A percentile compares a stretch with the other conserved stretches of the same genome.
Evolutionary conservation across 306 rosid species (phyloP).

Genomic region (Gastrolobium villosum): DNA sequence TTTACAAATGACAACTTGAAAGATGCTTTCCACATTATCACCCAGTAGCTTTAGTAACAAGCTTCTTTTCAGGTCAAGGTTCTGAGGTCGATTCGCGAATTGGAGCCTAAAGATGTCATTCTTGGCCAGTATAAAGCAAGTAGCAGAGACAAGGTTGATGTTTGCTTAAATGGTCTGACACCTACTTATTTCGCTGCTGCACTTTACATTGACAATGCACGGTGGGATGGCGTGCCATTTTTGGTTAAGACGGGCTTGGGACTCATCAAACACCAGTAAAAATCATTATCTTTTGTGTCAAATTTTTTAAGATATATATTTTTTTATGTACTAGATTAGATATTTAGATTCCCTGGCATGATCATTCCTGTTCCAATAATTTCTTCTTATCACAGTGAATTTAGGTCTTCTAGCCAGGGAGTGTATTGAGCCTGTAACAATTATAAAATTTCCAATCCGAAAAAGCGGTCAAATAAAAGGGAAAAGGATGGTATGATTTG

Average conservation of each 20-base stretch:
- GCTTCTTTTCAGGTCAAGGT: conserved; percentile 82
- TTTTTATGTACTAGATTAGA: conserved; percentile 2
- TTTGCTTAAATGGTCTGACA: conserved; percentile 65
- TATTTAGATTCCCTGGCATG: conserved; percentile 26
- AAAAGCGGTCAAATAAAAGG: background rate
- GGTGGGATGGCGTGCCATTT: conserved; percentile 99
- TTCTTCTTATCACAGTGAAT: conserved; percentile 20
- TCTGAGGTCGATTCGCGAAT: conserved; percentile 79
- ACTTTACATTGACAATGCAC: conserved; percentile 83
- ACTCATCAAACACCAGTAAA: conserved; percentile 89
- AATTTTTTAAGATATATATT: background rate
- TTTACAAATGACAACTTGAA: conserved; percentile 7
- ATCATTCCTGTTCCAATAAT: conserved; percentile 13
- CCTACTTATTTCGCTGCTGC: conserved; percentile 94
- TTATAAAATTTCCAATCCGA: conserved; percentile 13
- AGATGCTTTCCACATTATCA: conserved; percentile 31
- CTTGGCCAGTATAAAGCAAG: conserved; percentile 92
- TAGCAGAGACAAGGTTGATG: conserved; percentile 58
- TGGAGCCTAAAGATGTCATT: conserved; percentile 80
- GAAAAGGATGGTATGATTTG: background rate
- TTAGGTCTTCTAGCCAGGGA: conserved; percentile 23
- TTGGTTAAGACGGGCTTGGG: conserved; percentile 88
- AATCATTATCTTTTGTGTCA: conserved; percentile 22
- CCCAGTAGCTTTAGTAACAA: conserved; percentile 44
- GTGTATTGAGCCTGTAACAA: conserved; percentile 22